Percentiles rank a stretch among this genome's conserved stretches.
These are phyloP conservation scores for Boletus sp. DNA, from an alignment of 1,284 basidiomycete genomes.

Conservation along the genomic window DNA sequence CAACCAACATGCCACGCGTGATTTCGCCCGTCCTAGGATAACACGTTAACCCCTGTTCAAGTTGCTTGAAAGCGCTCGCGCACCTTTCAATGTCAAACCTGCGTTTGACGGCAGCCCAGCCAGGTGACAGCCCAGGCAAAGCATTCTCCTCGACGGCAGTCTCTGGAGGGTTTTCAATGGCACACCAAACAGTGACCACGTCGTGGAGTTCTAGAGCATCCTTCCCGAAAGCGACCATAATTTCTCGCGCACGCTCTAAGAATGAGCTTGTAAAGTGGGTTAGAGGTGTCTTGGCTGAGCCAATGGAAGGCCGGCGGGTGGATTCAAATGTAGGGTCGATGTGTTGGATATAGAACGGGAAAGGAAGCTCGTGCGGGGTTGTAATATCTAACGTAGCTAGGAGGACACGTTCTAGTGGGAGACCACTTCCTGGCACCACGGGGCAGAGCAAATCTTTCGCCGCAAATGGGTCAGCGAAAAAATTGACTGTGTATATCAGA, in stretches of 20 bases:
- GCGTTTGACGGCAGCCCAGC: conserved; percentile 54
- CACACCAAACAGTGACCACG: conserved; percentile 78
- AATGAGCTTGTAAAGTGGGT: conserved; percentile 77
- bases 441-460: conserved; percentile 62
- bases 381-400: conserved; percentile 82
- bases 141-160: conserved; percentile 20
- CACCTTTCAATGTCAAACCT: conserved; percentile 70
- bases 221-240: conserved; percentile 69
- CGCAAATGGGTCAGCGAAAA: conserved; percentile 89
- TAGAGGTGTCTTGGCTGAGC: conserved; percentile 49
- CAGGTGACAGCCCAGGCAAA: conserved; percentile 35
- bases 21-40: conserved; percentile 42
- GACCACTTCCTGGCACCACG: conserved; percentile 32
- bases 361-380: conserved; percentile 73
- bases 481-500: conserved; percentile 65
- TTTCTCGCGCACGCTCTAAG: conserved; percentile 67
- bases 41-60: conserved; percentile 2
- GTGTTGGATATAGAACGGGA: conserved; percentile 51
- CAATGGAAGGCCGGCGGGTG: conserved; percentile 42
- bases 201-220: conserved; percentile 87
- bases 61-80: conserved; percentile 7
- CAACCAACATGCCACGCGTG: conserved; percentile 73
- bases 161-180: conserved; percentile 60
- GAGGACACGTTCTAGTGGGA: conserved; percentile 64
- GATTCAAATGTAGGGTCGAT: conserved; percentile 57